These are phyloP conservation scores for Aspergillus sp. DNA, from an alignment of 2,329 filamentous ascomycete genomes.

Conservation along the genomic window DNA sequence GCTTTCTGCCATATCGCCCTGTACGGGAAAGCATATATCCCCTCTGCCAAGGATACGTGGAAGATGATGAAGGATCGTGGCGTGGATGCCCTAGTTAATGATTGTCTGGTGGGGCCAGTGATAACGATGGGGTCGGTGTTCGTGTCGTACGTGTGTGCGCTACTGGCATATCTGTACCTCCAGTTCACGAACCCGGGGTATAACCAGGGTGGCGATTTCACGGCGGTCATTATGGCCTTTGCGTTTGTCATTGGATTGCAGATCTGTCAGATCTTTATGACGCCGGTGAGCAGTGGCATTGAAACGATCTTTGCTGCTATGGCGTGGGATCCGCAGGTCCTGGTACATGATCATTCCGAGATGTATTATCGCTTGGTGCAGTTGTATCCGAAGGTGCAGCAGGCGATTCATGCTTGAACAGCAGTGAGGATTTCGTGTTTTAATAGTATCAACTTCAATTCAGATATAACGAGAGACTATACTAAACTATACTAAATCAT, in stretches of 20 bases:
- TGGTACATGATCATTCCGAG: slow-evolving; percentile 79
- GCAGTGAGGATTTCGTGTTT: no score
- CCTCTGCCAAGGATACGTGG: slow-evolving; percentile 88
- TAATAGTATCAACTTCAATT: no score
- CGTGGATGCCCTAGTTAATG: slow-evolving; percentile 85
- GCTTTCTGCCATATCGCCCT: slow-evolving; percentile 91
- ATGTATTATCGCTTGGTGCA: slow-evolving; percentile 76
- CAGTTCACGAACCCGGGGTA: slow-evolving; percentile 78
- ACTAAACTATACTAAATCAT: no score
- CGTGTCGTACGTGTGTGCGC: slow-evolving; percentile 76
- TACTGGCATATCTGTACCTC: slow-evolving; percentile 86
- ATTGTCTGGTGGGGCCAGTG: slow-evolving; percentile 76
- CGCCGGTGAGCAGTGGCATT: slow-evolving; percentile 82
- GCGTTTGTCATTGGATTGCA: slow-evolving; percentile 88
- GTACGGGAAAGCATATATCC: slow-evolving; percentile 85
- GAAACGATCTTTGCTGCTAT: slow-evolving; percentile 87
- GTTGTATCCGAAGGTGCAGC: slow-evolving; percentile 81
- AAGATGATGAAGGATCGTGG: slow-evolving; percentile 88
- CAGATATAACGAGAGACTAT: no score
- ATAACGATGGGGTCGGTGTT: slow-evolving; percentile 76
- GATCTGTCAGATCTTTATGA: slow-evolving; percentile 85
- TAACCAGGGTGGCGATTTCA: slow-evolving; percentile 68
- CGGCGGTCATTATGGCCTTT: slow-evolving; percentile 77
- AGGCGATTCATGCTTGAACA: slow-evolving; percentile 67
- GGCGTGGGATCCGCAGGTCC: slow-evolving; percentile 65